These are phyloP conservation scores for Mortierella sp. DNA, from an alignment of 371 early-diverging fungal species.

Conservation along the genomic window DNA sequence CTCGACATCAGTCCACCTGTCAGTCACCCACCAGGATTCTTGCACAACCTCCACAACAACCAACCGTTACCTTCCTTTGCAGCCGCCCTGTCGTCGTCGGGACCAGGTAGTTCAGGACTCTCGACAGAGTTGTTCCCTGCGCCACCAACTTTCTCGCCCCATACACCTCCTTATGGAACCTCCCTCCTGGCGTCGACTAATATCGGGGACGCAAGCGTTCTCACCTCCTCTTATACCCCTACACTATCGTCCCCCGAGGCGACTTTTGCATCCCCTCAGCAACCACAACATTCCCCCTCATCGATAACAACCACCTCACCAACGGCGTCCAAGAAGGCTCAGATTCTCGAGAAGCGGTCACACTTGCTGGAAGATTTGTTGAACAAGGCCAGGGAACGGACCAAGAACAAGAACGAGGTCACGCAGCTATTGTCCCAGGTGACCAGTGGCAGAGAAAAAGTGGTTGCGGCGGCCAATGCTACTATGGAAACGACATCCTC, in stretches of 20 bases:
- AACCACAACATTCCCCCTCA: not conserved
- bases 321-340: slow-evolving; percentile 20
- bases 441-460: slow-evolving; percentile 24
- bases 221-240: slow-evolving; percentile 52
- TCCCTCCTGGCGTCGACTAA: slow-evolving; percentile 20
- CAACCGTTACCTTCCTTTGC: slow-evolving; percentile 21
- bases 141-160: slow-evolving; percentile 10
- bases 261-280: slow-evolving; percentile 7
- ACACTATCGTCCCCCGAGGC: slow-evolving; percentile 29
- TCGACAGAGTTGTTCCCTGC: not conserved
- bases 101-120: not conserved
- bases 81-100: slow-evolving; percentile 17
- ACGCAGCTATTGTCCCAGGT: slow-evolving; percentile 4
- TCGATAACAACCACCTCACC: slow-evolving; percentile 19
- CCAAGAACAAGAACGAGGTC: slow-evolving; percentile 21
- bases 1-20: slow-evolving; percentile 46
- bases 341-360: slow-evolving; percentile 41
- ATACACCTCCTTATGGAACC: slow-evolving; percentile 16
- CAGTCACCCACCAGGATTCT: not conserved
- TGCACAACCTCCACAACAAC: not conserved
- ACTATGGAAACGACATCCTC: not conserved
- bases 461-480: not conserved
- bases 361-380: slow-evolving; percentile 34
- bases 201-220: slow-evolving; percentile 26
- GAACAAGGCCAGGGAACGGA: slow-evolving; percentile 34